Evolutionary conservation across 306 rosid species (phyloP).

Genomic region (Corylus americana): DNA sequence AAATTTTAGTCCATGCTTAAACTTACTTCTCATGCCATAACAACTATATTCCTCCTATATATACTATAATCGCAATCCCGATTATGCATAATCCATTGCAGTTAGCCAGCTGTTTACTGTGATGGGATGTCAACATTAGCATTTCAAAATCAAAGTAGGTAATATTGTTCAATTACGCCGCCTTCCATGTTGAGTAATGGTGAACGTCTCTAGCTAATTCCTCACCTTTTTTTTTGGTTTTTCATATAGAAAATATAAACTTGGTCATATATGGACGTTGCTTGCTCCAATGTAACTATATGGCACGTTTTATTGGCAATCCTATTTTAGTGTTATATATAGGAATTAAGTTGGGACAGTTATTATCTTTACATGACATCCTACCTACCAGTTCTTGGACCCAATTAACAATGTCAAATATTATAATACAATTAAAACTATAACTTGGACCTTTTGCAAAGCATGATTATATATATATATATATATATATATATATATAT

Average conservation of each 20-base stretch:
- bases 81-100: background rate
- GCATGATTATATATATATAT: too few relatives aligned
- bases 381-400: constrained; percentile 30
- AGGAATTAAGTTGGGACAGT: constrained; percentile 6
- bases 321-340: background rate
- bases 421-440: background rate
- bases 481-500: too few relatives aligned
- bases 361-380: constrained; percentile 28
- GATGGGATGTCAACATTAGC: constrained; percentile 24
- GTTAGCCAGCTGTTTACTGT: background rate
- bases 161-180: constrained; percentile 15
- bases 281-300: background rate
- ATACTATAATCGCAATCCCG: too few relatives aligned
- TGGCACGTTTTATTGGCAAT: constrained; percentile 1
- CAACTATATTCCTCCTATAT: background rate
- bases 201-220: background rate
- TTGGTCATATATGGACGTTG: background rate
- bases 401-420: constrained; percentile 5
- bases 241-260: background rate
- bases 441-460: background rate
- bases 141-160: constrained; percentile 32
- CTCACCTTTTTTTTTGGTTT: background rate
- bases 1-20: background rate
- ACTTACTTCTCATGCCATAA: background rate
- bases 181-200: constrained; percentile 11